Evolutionary conservation across 1,139 yeast genomes (phyloP).

Genomic region (Trichomonascaceae sp.): DNA sequence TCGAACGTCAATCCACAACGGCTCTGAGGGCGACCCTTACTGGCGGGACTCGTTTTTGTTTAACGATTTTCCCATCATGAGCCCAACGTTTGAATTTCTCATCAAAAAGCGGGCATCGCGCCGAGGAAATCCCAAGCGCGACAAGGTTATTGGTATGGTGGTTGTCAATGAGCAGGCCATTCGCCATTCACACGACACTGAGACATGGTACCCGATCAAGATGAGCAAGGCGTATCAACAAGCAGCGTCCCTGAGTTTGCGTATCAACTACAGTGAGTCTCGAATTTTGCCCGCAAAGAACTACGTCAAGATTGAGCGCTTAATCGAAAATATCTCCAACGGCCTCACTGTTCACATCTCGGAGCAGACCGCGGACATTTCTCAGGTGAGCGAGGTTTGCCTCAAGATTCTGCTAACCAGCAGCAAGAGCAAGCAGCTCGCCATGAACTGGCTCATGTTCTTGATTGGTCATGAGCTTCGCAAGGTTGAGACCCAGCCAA

Average conservation of each 20-base stretch:
- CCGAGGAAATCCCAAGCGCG: slow-evolving; percentile 20
- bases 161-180: slow-evolving; percentile 9
- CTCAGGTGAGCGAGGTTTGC: slow-evolving; percentile 23
- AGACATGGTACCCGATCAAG: slow-evolving; percentile 13
- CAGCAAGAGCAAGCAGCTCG: slow-evolving; percentile 25
- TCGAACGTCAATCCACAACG: slow-evolving; percentile 36
- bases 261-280: slow-evolving; percentile 40
- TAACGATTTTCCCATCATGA: slow-evolving; percentile 21
- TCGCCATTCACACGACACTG: slow-evolving; percentile 9
- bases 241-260: slow-evolving; percentile 34
- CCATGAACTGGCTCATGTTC: slow-evolving; percentile 54
- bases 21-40: slow-evolving; percentile 33
- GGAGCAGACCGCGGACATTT: slow-evolving; percentile 37
- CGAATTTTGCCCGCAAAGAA: slow-evolving; percentile 47
- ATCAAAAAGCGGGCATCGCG: slow-evolving; percentile 13
- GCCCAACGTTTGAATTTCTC: slow-evolving; percentile 13
- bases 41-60: slow-evolving; percentile 48
- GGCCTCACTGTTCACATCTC: slow-evolving; percentile 15
- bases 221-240: slow-evolving; percentile 28
- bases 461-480: slow-evolving; percentile 47
- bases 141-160: slow-evolving; percentile 20
- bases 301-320: slow-evolving; percentile 43
- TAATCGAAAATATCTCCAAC: slow-evolving; percentile 11
- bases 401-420: slow-evolving; percentile 19
- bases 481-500: slow-evolving; percentile 6